A percentile compares a stretch with the other conserved stretches of the same genome.
Evolutionary conservation across 805 yeast genomes (phyloP).

Genomic region (Huiozyma sinensis): DNA sequence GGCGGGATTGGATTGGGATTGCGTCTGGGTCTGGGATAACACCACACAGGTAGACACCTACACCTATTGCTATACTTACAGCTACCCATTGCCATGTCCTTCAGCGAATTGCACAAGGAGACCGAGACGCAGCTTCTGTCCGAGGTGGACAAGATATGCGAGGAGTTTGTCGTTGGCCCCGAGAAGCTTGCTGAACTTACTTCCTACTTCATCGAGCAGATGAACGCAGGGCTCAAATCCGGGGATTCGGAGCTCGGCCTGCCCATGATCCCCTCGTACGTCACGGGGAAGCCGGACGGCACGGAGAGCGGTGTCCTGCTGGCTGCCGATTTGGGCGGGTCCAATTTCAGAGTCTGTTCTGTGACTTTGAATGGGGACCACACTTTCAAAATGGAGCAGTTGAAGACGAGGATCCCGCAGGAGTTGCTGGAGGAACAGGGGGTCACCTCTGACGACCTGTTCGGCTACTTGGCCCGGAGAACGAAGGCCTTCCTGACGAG

Average conservation of each 20-base stretch:
- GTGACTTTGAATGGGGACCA: constrained; percentile 67
- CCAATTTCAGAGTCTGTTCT: constrained; percentile 91
- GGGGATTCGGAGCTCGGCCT: constrained; percentile 36
- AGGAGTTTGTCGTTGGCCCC: constrained; percentile 17
- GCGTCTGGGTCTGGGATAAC: too few relatives aligned
- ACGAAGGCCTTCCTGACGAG: constrained; percentile 53
- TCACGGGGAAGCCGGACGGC: constrained; percentile 78
- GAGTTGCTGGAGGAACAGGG: constrained; percentile 53
- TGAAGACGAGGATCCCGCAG: constrained; percentile 68
- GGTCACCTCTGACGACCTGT: constrained; percentile 51
- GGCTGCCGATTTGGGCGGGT: constrained; percentile 95
- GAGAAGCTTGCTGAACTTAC: constrained; percentile 26
- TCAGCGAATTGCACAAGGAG: constrained; percentile 21
- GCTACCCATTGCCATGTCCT: constrained; percentile 16
- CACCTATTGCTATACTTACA: too few relatives aligned
- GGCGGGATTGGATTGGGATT: too few relatives aligned
- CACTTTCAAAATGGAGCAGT: constrained; percentile 66
- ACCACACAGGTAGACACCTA: too few relatives aligned
- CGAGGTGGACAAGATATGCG: constrained; percentile 20
- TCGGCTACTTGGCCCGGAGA: constrained; percentile 63
- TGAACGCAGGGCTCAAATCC: constrained; percentile 47
- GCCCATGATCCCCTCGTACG: constrained; percentile 92
- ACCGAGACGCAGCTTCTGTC: constrained; percentile 13
- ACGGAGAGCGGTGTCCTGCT: constrained; percentile 69
- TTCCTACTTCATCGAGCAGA: constrained; percentile 46